phyloP scores from a whole-genome alignment of 495 filamentous ascomycete species.

The Xylaria nigripes region DNA sequence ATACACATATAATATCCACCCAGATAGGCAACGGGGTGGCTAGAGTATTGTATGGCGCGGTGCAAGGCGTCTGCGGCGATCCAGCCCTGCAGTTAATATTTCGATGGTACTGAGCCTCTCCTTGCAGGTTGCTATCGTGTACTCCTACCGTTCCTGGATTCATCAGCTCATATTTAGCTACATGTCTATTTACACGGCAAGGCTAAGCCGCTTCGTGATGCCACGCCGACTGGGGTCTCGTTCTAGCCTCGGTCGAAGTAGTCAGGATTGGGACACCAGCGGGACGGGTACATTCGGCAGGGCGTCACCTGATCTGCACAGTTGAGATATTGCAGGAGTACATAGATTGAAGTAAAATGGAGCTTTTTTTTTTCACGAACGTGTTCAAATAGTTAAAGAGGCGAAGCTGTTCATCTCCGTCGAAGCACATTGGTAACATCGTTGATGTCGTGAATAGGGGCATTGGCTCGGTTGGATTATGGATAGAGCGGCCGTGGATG shows the following conservation, averaged over 20 bases:
- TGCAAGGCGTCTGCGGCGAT: background rate
- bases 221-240: constrained; percentile 8
- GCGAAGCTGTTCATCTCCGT: background rate
- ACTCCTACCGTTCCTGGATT: background rate
- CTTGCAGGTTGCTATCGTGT: background rate
- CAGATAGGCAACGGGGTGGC: background rate
- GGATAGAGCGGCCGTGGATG: background rate
- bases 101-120: background rate
- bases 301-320: background rate
- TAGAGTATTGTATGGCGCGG: background rate
- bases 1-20: background rate
- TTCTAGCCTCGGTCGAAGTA: constrained; percentile 2
- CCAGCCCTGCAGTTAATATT: constrained; percentile 9
- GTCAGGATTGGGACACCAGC: background rate
- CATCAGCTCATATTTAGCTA: constrained; percentile 1
- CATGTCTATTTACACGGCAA: background rate
- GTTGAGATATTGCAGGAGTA: background rate
- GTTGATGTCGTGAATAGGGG: constrained; percentile 1
- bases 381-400: background rate
- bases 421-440: background rate
- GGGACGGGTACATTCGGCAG: background rate
- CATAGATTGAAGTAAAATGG: no score
- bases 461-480: background rate
- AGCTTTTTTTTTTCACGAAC: no score
- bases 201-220: constrained; percentile 8